Evolutionary conservation across 2,329 filamentous ascomycete genomes (phyloP), one percentile per base, ranked within the genome.

Genomic region (Xylaria multiplex): DNA sequence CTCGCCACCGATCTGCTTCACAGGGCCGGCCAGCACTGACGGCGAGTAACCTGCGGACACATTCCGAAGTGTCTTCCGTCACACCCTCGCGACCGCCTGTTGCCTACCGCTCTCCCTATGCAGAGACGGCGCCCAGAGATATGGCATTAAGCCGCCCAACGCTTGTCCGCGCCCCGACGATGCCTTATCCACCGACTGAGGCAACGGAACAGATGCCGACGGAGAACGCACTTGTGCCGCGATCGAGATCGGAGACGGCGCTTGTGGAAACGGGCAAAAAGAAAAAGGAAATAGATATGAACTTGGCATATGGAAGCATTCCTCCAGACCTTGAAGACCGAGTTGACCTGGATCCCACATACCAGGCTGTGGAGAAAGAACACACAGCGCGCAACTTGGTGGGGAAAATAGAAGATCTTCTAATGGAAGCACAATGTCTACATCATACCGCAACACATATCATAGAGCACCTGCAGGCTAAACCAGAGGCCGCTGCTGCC

Each of bases 401-500:
- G 65, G 85, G 83, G 65, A 90, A 88, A 71, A 89, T 97, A 52
- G 93, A 97, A 77, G 81, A 82, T 54, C 83, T 97, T 1, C 84
- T 98, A 2, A 89, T 95, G 69, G 94, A 98, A 79, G 93, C 92
- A 19, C 89, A 97, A 71, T 97, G 94, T 80, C 77, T 97, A 32
- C 93, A 97, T 69, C 89, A 97, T 77, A 92, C 91, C 1, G 95
- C 92, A 5, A 90, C 88, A 0, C 85, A 91, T 59, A 97, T 93
- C 68, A 97, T 99, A 73, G 83, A 90, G 50, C 91, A 93, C 70
- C 81, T 94, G 3, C 90, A 93, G 75, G 88, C 89, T 59, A 84
- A 84, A 65, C 94, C 96, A 0, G 93, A 99, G 70, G 92, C 93
- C 2, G 93, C 97, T 59, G 96, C 96, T 1, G 95, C 96, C 8